Conservation (phyloP, 306 rosid species). For the Inga oerstediana region DNA sequence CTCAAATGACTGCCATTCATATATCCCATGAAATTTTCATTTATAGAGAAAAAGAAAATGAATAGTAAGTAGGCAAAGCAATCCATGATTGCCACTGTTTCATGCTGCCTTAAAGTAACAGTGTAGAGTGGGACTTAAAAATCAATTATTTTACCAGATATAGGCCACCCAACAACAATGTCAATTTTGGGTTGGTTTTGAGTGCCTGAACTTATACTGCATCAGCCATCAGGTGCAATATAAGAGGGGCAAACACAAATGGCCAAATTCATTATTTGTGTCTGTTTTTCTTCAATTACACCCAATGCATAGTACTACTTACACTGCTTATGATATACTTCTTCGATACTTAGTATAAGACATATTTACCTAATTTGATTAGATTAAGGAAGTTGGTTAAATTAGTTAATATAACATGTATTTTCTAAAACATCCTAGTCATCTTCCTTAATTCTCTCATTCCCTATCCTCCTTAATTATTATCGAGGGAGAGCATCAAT, state of each 20-base stretch:
- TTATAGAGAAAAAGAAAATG: not conserved
- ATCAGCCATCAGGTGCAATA: not conserved
- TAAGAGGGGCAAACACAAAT: not conserved
- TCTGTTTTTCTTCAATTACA: not conserved
- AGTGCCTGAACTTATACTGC: not conserved
- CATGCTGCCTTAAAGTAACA: conserved; percentile 6
- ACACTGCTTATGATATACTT: conserved; percentile 2
- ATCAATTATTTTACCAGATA: not conserved
- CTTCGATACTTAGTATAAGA: too few relatives aligned
- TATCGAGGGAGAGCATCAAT: too few relatives aligned
- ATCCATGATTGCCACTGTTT: conserved; percentile 7
- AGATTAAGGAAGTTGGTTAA: too few relatives aligned
- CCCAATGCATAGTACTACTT: not conserved
- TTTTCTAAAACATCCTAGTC: too few relatives aligned
- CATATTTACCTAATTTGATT: too few relatives aligned
- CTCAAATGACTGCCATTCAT: conserved; percentile 36
- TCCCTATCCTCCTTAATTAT: too few relatives aligned
- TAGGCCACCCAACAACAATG: conserved; percentile 8
- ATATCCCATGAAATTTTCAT: conserved; percentile 14
- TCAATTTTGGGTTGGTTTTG: conserved; percentile 16
- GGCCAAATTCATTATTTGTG: not conserved
- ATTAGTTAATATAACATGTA: too few relatives aligned
- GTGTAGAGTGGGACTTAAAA: conserved; percentile 18
- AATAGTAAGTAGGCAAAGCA: not conserved
- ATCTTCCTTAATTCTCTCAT: too few relatives aligned